A percentile compares a stretch with the other conserved stretches of the same genome.
Conservation (phyloP, 2,329 filamentous ascomycete species). For the Sclerotinia sclerotiorum region DNA sequence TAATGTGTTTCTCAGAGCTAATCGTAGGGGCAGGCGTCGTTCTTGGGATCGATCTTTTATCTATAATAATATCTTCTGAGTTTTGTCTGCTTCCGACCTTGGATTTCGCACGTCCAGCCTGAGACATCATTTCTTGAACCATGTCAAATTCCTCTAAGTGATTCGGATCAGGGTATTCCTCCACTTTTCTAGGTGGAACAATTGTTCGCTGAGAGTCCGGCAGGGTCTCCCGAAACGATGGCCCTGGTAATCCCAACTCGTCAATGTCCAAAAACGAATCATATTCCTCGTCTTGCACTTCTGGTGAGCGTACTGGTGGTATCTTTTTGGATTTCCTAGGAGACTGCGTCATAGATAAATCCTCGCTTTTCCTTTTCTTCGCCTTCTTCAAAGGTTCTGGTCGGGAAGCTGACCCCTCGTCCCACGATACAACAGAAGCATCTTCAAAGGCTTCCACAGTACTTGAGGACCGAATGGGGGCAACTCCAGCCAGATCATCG, state of each 20-base stretch:
- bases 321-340: conserved; percentile 25
- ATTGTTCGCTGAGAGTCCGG: conserved; percentile 17
- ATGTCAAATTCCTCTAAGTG: conserved; percentile 10
- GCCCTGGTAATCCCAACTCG: conserved; percentile 25
- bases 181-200: conserved; percentile 6
- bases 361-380: conserved; percentile 41
- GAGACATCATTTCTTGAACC: conserved; percentile 10
- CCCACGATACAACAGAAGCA: conserved; percentile 31
- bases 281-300: conserved; percentile 25
- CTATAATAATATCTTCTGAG: conserved; percentile 8
- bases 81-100: conserved; percentile 5
- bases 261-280: conserved; percentile 40
- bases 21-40: background rate
- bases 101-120: background rate
- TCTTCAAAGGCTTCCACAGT: conserved; percentile 33
- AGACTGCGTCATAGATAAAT: conserved; percentile 31
- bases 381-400: conserved; percentile 34
- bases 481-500: conserved; percentile 27
- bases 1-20: conserved; percentile 2
- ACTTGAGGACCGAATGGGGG: conserved; percentile 30
- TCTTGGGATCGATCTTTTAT: conserved; percentile 11
- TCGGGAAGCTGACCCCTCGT: conserved; percentile 35
- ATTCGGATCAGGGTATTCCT: background rate
- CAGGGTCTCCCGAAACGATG: conserved; percentile 9
- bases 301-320: conserved; percentile 12